A percentile compares a stretch with the other conserved stretches of the same genome.
Conservation (phyloP, 768 basidiomycete species). For the Lactifluus rugatus region DNA sequence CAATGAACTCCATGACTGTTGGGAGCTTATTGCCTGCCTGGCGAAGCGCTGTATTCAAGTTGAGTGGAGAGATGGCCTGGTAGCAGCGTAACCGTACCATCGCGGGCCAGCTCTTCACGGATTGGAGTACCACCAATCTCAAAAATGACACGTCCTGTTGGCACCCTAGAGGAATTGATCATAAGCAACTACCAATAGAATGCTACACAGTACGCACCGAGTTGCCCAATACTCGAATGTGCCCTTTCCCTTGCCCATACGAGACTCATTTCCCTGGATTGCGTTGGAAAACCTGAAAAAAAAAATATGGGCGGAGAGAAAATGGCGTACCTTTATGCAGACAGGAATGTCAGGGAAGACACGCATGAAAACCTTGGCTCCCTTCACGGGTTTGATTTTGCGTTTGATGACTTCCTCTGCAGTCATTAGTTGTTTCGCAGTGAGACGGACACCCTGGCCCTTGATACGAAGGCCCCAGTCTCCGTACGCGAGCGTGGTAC, state of each 20-base stretch:
- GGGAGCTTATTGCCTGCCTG: conserved; percentile 86
- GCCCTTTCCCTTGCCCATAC: conserved; percentile 99
- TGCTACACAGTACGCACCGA: conserved; percentile 40
- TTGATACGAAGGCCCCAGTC: conserved; percentile 89
- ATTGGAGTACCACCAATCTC: conserved; percentile 88
- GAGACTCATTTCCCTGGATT: conserved; percentile 85
- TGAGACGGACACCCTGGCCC: conserved; percentile 68
- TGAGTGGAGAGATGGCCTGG: background rate
- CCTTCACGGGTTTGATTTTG: conserved; percentile 84
- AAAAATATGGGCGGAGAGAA: background rate
- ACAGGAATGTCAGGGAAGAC: conserved; percentile 97
- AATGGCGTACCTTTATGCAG: conserved; percentile 72
- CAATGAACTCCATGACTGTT: conserved; percentile 80
- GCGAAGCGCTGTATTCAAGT: conserved; percentile 54
- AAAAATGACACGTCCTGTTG: conserved; percentile 83
- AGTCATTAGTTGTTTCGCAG: conserved; percentile 81
- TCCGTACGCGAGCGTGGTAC: conserved; percentile 85
- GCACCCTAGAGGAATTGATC: conserved; percentile 44
- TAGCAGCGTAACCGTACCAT: conserved; percentile 46
- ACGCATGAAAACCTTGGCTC: conserved; percentile 74
- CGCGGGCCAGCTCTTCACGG: conserved; percentile 85
- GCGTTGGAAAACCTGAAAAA: background rate
- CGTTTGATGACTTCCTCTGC: conserved; percentile 83
- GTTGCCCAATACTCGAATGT: conserved; percentile 97
- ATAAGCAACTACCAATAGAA: background rate